phyloP scores from a whole-genome alignment of 2,329 filamentous ascomycete genomes.

The Boeremia exigua region DNA sequence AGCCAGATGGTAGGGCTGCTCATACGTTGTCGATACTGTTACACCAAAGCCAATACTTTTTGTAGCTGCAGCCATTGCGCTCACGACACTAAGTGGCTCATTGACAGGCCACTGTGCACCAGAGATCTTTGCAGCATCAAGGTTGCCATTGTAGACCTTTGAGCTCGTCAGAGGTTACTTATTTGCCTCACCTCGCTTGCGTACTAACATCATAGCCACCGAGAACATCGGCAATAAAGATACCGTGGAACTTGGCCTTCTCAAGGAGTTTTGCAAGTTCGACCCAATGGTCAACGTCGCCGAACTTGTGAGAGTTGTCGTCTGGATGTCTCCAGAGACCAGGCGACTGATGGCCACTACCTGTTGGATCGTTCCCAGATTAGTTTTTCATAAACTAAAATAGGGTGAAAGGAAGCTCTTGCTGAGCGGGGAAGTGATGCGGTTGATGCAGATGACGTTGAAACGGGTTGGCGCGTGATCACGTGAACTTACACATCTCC shows the following conservation, averaged over 20 bases:
- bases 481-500: constrained; percentile 47
- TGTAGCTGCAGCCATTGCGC: constrained; percentile 72
- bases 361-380: constrained; percentile 14
- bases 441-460: not conserved
- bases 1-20: constrained; percentile 71
- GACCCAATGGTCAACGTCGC: constrained; percentile 46
- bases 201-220: constrained; percentile 64
- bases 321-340: constrained; percentile 69
- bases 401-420: not conserved
- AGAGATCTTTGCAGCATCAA: constrained; percentile 65
- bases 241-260: constrained; percentile 48
- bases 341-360: constrained; percentile 52
- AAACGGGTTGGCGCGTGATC: constrained; percentile 4
- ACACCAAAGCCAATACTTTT: constrained; percentile 72
- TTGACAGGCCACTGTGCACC: constrained; percentile 76
- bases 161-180: not conserved
- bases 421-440: not conserved
- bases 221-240: constrained; percentile 56
- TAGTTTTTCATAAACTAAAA: not conserved
- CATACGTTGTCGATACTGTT: constrained; percentile 71
- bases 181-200: too few relatives aligned
- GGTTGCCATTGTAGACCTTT: constrained; percentile 65
- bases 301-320: constrained; percentile 66
- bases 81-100: constrained; percentile 67
- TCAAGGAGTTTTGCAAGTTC: constrained; percentile 48